Conservation (phyloP, 1,139 yeast species). For the Taiozyma sp. region DNA sequence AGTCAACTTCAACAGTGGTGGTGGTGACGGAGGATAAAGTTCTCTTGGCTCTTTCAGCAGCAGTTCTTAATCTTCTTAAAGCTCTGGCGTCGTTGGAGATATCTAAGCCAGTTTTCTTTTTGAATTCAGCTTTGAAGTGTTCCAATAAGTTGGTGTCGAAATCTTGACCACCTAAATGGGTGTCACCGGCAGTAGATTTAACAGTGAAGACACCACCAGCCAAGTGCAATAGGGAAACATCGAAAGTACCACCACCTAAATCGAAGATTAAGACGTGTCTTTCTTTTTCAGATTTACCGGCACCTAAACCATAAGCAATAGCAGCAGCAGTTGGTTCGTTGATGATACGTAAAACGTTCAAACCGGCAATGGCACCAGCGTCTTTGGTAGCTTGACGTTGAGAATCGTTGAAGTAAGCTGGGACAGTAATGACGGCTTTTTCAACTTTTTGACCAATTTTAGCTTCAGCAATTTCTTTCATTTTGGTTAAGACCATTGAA, state of each 20-base stretch:
- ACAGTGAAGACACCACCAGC: conserved; percentile 99
- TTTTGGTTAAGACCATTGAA: conserved; percentile 92
- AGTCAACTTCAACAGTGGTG: conserved; percentile 96
- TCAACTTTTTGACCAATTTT: conserved; percentile 90
- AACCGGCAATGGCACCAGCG: conserved; percentile 97
- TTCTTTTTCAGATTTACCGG: conserved; percentile 84
- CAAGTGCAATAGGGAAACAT: conserved; percentile 92
- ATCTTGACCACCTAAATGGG: conserved; percentile 99
- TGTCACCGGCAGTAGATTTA: conserved; percentile 99
- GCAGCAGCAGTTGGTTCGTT: conserved; percentile 99
- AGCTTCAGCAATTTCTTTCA: conserved; percentile 98
- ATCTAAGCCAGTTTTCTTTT: conserved; percentile 94
- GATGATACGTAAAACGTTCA: conserved; percentile 92
- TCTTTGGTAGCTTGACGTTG: conserved; percentile 99
- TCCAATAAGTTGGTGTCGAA: conserved; percentile 95
- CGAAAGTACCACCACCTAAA: conserved; percentile 99
- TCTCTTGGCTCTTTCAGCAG: conserved; percentile 99
- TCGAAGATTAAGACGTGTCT: conserved; percentile 90
- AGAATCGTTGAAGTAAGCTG: conserved; percentile 96
- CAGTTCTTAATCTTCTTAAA: conserved; percentile 96
- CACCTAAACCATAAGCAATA: conserved; percentile 97
- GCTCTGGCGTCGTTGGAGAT: conserved; percentile 92
- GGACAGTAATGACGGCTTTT: conserved; percentile 93
- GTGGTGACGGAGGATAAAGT: conserved; percentile 95
- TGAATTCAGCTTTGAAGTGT: conserved; percentile 92